Conservation (phyloP, 352 stramenopile species). For the Globisporangium echinulatum region DNA sequence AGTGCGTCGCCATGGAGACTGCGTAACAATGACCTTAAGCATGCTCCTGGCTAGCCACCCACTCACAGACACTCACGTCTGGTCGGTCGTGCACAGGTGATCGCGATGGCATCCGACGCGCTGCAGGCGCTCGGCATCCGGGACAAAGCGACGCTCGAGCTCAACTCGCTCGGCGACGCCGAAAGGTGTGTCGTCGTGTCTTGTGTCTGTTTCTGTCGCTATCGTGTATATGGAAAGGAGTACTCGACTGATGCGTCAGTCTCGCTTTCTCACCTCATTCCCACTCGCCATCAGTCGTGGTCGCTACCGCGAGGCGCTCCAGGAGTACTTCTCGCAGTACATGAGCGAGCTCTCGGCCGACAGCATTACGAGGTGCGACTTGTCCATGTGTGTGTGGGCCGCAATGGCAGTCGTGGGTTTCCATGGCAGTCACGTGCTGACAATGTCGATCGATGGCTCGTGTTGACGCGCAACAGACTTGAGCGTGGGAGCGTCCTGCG, state of each 20-base stretch:
- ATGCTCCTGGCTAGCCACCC: too few relatives aligned
- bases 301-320: slow-evolving; percentile 59
- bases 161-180: slow-evolving; percentile 77
- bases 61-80: not conserved
- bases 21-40: too few relatives aligned
- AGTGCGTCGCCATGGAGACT: slow-evolving; percentile 18
- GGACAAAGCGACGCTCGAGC: slow-evolving; percentile 55
- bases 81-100: slow-evolving; percentile 33
- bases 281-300: slow-evolving; percentile 29
- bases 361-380: slow-evolving; percentile 56
- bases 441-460: too few relatives aligned
- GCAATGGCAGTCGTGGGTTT: too few relatives aligned
- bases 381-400: too few relatives aligned
- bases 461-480: slow-evolving; percentile 25
- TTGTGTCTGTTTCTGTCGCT: not conserved
- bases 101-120: slow-evolving; percentile 66
- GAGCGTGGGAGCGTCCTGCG: slow-evolving; percentile 79
- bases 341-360: slow-evolving; percentile 64
- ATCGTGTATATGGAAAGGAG: not conserved
- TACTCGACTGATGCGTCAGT: too few relatives aligned
- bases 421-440: too few relatives aligned
- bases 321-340: slow-evolving; percentile 55
- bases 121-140: slow-evolving; percentile 49
- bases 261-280: too few relatives aligned
- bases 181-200: slow-evolving; percentile 43